Evolutionary conservation across 2,329 filamentous ascomycete species (phyloP), one percentile per base, ranked within the genome.

Genomic region (Torrubiella hemipterigena): DNA sequence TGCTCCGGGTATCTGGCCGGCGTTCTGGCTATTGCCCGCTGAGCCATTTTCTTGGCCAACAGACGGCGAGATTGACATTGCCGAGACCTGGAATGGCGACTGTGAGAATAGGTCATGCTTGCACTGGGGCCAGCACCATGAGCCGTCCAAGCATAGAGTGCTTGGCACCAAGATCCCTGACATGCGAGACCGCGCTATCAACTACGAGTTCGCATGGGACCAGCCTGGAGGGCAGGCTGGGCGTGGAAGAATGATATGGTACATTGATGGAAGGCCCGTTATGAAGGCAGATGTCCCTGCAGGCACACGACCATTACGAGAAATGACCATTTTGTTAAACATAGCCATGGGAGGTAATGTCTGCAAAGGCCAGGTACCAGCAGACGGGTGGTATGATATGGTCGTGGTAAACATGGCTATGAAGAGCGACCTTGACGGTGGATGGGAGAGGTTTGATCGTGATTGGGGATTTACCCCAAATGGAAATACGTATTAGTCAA

Each of bases 281-380:
- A 75, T 76, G 70, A 73, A 65, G 49, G 68, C 59, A 0, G 42
- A 48, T 3, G 65, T 72, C 16, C 71, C 71, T 0, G 41, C 45
- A 2, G 68, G 69, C 0, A 73, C 66, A 3, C 52, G 71, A 10
- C 57, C 63, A 6, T 59, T 76, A 50, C 61, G 65, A 33, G 70
- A 75, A 17, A 74, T 63, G 51, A 61, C 61, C 13, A 51, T 76
- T 7, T 49, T 75, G 36, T 58, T 76, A 13, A 76, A 76, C 35
- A 58, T 76, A n/a, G 71, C 71, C 2, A 73, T 76, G 65, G 71
- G 71, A 0, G 71, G 71, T 0, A 73, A 68, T 36, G 70, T 75
- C 5, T 73, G 69, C 39, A 49, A 59, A 12, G 69, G 67, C 0
- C 60, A 58, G 42, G 49, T 56, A 11, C 71, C 71, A 1, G 47